Percentiles rank a stretch among this genome's conserved stretches.
These are phyloP conservation scores for Curvularia sp. DNA, from an alignment of 2,329 filamentous ascomycete genomes.

Conservation along the genomic window DNA sequence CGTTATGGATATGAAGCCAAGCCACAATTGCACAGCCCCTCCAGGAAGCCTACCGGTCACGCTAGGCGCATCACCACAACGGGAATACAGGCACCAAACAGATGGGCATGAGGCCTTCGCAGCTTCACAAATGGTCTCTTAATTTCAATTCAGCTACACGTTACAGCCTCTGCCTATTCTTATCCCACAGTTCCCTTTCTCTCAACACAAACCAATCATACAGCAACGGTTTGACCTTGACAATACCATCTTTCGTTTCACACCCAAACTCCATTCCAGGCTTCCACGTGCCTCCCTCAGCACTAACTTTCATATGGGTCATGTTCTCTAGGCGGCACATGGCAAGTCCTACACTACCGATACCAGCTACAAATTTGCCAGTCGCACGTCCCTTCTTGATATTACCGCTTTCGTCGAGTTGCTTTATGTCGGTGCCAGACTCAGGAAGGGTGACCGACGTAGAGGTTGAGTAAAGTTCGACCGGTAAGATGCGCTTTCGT, in stretches of 20 bases:
- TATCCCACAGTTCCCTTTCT: constrained; percentile 43
- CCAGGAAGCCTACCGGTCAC: constrained; percentile 9
- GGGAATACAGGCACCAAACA: neutral
- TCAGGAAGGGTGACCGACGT: constrained; percentile 44
- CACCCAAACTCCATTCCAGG: constrained; percentile 61
- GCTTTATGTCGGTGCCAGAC: constrained; percentile 61
- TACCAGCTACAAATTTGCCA: constrained; percentile 79
- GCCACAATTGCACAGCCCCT: constrained; percentile 36
- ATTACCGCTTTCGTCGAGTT: constrained; percentile 53
- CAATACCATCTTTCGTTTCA: constrained; percentile 22
- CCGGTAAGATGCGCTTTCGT: constrained; percentile 84
- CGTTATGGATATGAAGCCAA: constrained; percentile 17
- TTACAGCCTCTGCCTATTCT: constrained; percentile 29
- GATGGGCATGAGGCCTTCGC: neutral
- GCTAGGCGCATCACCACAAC: constrained; percentile 5
- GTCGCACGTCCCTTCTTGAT: constrained; percentile 66
- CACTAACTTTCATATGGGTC: constrained; percentile 78
- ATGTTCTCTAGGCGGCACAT: constrained; percentile 89
- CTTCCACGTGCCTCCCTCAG: constrained; percentile 67
- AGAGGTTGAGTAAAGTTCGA: constrained; percentile 67
- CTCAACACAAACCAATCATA: constrained; percentile 72
- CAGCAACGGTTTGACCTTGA: constrained; percentile 69
- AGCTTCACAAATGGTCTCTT: too few relatives aligned
- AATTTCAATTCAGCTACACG: neutral
- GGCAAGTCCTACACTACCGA: constrained; percentile 86